Percentiles rank a stretch among this genome's conserved stretches.
Conservation (phyloP, 179 eudicot genomes). For the Camellia oleifera region DNA sequence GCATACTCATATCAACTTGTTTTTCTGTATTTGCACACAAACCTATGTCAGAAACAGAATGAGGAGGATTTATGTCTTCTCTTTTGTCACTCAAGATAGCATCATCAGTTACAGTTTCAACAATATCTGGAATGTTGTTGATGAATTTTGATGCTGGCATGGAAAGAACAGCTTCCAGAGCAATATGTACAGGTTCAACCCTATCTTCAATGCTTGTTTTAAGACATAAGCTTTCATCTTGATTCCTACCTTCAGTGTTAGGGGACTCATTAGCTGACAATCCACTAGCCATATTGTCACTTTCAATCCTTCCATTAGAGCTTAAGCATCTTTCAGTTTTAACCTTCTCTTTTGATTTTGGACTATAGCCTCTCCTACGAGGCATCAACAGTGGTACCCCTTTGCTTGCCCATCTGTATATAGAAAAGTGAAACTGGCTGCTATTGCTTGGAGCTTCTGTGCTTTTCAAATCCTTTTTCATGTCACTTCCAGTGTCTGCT, state of each 20-base stretch:
- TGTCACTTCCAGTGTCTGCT: constrained; percentile 11
- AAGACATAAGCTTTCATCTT: constrained; percentile 2
- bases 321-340: constrained; percentile 29
- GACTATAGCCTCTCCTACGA: constrained; percentile 29
- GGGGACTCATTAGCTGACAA: constrained; percentile 17
- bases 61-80: constrained; percentile 14
- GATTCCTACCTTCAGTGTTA: constrained; percentile 17
- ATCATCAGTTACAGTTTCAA: constrained; percentile 6
- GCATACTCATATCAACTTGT: constrained; percentile 13
- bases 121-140: constrained; percentile 2
- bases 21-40: constrained; percentile 12
- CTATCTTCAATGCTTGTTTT: constrained; percentile 11
- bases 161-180: constrained; percentile 14
- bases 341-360: constrained; percentile 33
- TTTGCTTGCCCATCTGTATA: constrained; percentile 80
- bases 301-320: constrained; percentile 24
- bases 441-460: constrained; percentile 28
- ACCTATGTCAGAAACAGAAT: too few species aligned
- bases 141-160: constrained; percentile 4
- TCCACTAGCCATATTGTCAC: constrained; percentile 18
- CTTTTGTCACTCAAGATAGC: constrained; percentile 11
- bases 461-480: constrained; percentile 19
- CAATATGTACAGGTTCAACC: constrained; percentile 7
- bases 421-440: constrained; percentile 81
- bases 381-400: constrained; percentile 55